Base-by-base conservation (phyloP, 2,329 filamentous ascomycete species). In the Pseudocercospora cruenta region DNA sequence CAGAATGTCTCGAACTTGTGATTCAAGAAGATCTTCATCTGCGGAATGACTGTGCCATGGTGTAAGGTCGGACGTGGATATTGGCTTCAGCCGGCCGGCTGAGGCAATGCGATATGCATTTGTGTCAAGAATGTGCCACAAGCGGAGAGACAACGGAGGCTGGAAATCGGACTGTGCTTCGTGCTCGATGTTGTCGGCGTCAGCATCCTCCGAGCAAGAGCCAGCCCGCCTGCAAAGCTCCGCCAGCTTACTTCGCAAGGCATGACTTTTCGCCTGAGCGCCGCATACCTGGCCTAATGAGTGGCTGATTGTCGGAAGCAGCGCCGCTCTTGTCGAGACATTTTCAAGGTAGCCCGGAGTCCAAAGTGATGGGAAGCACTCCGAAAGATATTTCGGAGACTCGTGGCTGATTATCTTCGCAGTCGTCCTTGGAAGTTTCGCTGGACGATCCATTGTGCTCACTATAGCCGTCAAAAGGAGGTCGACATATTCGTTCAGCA, bases 301-400 rank as follows among this genome's bases (percentile, higher is more conserved):
- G 45, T 77, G 76, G 43, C 70, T 73, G 49, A 83, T 74, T 0
- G 76, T 79, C 4, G 80, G 79, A n/a, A 79, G 24, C 19, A 82
- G 72, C 14, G 76, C 71, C 19, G 77, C 73, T 65, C 79, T 74
- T 8, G 53, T 33, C 5, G 66, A 62, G 5, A 72, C 10, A 43
- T 80, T 77, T 19, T 64, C 63, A 19, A 79, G 67, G 66, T 80
- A 79, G 6, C 74, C 77, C 6, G 78, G 76, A 55, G 75, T 76
- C 78, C 78, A 84, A 28, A 82, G 53, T 4, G 72, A 65, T 3
- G 82, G 81, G 43, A 76, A 78, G 5, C 82, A 60, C 43, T 78
- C 74, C 43, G 77, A 72, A 3, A 84, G 73, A 49, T 74, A 74
- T 43, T 73, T 67, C 22, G 73, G 68, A 10, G 77, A 77, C 14